phyloP scores from a whole-genome alignment of 805 yeast species.

The Candida morakotiae region DNA sequence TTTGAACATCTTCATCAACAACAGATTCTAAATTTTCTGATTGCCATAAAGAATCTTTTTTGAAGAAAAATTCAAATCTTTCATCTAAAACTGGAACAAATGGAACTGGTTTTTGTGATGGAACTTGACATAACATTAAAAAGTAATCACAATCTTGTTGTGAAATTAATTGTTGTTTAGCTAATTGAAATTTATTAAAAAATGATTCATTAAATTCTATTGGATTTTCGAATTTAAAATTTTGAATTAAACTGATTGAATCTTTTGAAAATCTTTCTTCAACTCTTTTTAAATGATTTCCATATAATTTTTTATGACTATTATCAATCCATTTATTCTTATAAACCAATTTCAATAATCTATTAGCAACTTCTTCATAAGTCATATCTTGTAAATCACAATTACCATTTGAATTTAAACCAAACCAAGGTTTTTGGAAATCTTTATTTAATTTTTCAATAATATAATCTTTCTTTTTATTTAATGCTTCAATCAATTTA shows the following conservation, averaged over 20 bases:
- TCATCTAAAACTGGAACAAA: conserved; percentile 94
- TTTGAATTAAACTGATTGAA: conserved; percentile 66
- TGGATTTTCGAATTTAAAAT: conserved; percentile 58
- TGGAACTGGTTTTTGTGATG: conserved; percentile 94
- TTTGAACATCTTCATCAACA: conserved; percentile 91
- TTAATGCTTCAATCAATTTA: conserved; percentile 76
- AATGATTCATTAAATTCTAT: conserved; percentile 54
- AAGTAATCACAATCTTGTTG: conserved; percentile 96
- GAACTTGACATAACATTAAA: conserved; percentile 76
- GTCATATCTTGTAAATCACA: conserved; percentile 96
- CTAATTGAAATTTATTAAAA: conserved; percentile 66
- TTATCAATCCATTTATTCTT: conserved; percentile 89
- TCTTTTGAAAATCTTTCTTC: conserved; percentile 89
- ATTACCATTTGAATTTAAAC: conserved; percentile 68
- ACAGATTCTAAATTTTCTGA: conserved; percentile 96
- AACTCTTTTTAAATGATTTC: conserved; percentile 84
- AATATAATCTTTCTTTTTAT: conserved; percentile 80
- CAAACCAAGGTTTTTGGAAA: conserved; percentile 98
- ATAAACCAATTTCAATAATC: conserved; percentile 85
- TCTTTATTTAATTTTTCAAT: conserved; percentile 85
- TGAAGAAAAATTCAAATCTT: conserved; percentile 92
- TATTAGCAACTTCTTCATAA: conserved; percentile 81
- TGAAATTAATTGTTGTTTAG: conserved; percentile 77
- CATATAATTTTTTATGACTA: conserved; percentile 81
- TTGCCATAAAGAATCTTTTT: conserved; percentile 99